Conservation (phyloP, 495 filamentous ascomycete genomes). For the Massariosphaeria phaeospora region DNA sequence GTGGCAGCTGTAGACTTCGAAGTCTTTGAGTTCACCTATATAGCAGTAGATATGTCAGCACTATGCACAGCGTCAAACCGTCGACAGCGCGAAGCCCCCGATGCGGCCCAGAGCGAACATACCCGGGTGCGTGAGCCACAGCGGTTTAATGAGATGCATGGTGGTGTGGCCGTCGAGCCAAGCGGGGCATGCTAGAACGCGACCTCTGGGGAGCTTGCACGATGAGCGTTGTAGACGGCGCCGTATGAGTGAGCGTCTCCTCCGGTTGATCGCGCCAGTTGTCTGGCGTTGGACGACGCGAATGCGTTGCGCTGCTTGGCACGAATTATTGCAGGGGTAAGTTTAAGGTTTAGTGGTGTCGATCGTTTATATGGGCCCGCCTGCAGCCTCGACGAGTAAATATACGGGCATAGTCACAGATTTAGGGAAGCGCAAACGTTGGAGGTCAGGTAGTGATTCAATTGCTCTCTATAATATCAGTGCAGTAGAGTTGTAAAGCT, state of each 20-base stretch:
- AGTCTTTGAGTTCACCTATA: slow-evolving; percentile 87
- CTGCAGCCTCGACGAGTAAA: no score
- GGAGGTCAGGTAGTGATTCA: no score
- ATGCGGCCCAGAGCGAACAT: slow-evolving; percentile 33
- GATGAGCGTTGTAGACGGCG: not conserved
- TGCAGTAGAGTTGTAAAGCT: no score
- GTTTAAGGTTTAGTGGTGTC: slow-evolving; percentile 6
- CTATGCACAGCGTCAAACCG: not conserved
- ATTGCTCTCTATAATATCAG: no score
- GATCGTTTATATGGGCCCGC: no score
- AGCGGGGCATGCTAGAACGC: slow-evolving; percentile 7
- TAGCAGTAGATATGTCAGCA: not conserved
- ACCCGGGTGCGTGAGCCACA: slow-evolving; percentile 91
- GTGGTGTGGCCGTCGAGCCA: slow-evolving; percentile 12
- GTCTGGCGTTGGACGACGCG: not conserved
- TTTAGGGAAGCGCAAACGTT: no score
- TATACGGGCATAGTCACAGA: no score
- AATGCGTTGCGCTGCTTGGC: slow-evolving; percentile 4
- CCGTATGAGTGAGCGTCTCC: not conserved
- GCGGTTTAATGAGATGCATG: slow-evolving; percentile 90
- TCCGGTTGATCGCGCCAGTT: slow-evolving; percentile 11
- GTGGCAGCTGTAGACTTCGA: slow-evolving; percentile 96
- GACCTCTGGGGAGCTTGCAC: not conserved
- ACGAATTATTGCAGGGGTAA: not conserved
- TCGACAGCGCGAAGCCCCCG: slow-evolving; percentile 1